A percentile compares a stretch with the other conserved stretches of the same genome.
Evolutionary conservation across 805 yeast species (phyloP).

Genomic region (Yamadazyma paraphyllophila): DNA sequence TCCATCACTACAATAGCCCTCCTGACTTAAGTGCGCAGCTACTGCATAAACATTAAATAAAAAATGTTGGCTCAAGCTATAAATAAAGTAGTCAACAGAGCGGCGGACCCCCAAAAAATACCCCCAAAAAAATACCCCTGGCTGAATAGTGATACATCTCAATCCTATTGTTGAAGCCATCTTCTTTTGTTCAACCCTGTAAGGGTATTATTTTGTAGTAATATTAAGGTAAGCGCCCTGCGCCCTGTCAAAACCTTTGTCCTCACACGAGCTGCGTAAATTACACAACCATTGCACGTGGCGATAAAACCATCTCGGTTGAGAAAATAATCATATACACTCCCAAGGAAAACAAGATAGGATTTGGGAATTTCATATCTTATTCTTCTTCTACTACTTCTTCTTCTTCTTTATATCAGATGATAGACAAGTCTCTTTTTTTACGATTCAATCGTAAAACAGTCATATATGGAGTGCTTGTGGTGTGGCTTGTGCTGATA

Average conservation of each 20-base stretch:
- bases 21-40: too few species aligned
- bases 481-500: constrained; percentile 18
- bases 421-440: constrained; percentile 4
- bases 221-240: neutral
- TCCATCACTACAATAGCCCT: too few species aligned
- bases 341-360: too few species aligned
- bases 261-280: neutral
- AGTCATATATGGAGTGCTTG: constrained; percentile 12
- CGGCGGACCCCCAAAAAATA: too few species aligned
- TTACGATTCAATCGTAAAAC: constrained; percentile 14
- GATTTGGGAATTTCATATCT: neutral
- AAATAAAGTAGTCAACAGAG: too few species aligned
- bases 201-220: neutral
- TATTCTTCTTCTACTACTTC: neutral
- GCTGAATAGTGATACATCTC: too few species aligned
- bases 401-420: neutral
- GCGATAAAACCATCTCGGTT: neutral
- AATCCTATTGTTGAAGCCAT: too few species aligned
- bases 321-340: neutral
- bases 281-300: constrained; percentile 5
- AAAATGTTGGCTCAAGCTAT: too few species aligned
- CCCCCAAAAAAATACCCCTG: too few species aligned
- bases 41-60: too few species aligned
- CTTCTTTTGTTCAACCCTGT: too few species aligned
- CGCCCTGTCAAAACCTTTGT: neutral